Conservation (phyloP, 2,329 filamentous ascomycete species). For the Penicillium polonicum region DNA sequence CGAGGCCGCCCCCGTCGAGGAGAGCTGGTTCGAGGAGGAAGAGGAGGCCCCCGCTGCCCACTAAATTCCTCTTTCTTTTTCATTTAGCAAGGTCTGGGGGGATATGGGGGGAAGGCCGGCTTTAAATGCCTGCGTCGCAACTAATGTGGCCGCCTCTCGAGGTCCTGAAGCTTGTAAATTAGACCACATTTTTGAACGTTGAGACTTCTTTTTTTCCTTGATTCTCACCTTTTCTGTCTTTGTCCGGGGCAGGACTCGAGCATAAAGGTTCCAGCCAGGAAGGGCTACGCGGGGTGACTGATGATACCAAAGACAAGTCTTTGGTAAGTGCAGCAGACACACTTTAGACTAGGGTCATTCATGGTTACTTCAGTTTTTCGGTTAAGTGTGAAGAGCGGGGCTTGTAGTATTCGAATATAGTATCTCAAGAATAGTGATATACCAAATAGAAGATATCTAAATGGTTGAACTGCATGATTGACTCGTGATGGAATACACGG, state of each 20-base stretch:
- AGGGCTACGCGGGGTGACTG: background rate
- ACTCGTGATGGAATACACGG: background rate
- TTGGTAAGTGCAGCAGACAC: background rate
- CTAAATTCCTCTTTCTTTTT: slow-evolving; percentile 33
- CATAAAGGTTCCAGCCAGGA: background rate
- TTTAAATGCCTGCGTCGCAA: slow-evolving; percentile 20
- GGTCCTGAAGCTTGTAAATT: slow-evolving; percentile 32
- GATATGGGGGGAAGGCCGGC: slow-evolving; percentile 27
- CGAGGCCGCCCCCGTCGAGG: slow-evolving; percentile 60
- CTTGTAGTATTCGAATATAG: background rate
- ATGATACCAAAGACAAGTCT: background rate
- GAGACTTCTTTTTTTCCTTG: slow-evolving; percentile 23
- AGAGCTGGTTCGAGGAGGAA: slow-evolving; percentile 83
- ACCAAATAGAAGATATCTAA: background rate
- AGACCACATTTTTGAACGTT: slow-evolving; percentile 27
- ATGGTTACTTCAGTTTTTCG: background rate
- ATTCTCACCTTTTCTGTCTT: background rate
- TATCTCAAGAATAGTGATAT: background rate
- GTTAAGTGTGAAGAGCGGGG: background rate
- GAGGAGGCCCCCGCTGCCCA: slow-evolving; percentile 49
- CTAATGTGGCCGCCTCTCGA: slow-evolving; percentile 23
- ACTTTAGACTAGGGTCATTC: background rate
- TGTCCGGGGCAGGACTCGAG: too few species aligned
- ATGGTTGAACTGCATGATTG: background rate
- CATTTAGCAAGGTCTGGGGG: slow-evolving; percentile 31